Conservation (phyloP, 768 basidiomycete genomes). For the Suillus subaureus region DNA sequence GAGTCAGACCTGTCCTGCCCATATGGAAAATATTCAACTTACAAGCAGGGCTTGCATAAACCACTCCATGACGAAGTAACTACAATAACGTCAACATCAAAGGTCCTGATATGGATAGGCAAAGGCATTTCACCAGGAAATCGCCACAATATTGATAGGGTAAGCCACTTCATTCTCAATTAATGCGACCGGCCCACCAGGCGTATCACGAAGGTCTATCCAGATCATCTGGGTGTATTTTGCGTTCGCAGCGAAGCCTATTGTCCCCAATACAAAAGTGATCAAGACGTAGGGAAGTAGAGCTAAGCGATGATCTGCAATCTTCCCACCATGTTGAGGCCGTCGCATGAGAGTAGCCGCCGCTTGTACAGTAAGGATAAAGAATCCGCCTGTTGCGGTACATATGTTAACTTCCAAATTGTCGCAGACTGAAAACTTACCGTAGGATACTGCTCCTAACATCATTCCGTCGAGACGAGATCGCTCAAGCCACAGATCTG, state of each 20-base stretch:
- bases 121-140: constrained; percentile 9
- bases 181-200: constrained; percentile 12
- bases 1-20: constrained; percentile 9
- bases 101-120: background rate
- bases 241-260: constrained; percentile 15
- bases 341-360: background rate
- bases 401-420: background rate
- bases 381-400: background rate
- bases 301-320: background rate
- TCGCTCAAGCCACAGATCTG: background rate
- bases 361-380: background rate
- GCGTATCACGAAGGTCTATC: constrained; percentile 22
- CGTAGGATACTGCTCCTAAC: constrained; percentile 12
- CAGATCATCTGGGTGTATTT: constrained; percentile 25
- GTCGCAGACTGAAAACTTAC: background rate
- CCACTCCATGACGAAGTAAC: constrained; percentile 22
- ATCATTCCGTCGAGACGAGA: constrained; percentile 9
- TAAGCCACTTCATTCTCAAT: constrained; percentile 8
- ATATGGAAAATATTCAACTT: background rate
- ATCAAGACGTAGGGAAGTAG: constrained; percentile 10
- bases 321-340: background rate
- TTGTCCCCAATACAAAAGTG: constrained; percentile 11
- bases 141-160: constrained; percentile 14
- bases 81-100: background rate
- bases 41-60: background rate